Conservation (phyloP, 208 protist species). For the Trypanosoma brucei region DNA sequence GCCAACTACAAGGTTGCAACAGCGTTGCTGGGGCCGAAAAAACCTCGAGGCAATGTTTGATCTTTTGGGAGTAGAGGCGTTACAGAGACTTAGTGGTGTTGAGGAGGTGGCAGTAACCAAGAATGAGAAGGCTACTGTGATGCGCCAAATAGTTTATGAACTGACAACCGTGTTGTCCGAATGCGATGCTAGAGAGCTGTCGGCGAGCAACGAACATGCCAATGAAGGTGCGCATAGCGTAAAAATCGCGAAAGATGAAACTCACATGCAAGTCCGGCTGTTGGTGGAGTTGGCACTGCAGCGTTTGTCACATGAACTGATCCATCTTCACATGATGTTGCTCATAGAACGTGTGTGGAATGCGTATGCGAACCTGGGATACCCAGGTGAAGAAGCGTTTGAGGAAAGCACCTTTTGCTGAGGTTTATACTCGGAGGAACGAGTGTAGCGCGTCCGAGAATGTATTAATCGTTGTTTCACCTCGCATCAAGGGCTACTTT, state of each 20-base stretch:
- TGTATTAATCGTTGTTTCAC: neutral
- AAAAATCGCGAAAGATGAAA: neutral
- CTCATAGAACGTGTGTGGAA: conserved; percentile 26
- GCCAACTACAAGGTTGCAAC: conserved; percentile 24
- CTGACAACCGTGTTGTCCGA: conserved; percentile 18
- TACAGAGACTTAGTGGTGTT: conserved; percentile 16
- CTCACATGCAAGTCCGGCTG: conserved; percentile 3
- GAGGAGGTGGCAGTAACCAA: conserved; percentile 21
- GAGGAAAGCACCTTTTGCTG: conserved; percentile 25
- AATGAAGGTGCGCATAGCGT: neutral
- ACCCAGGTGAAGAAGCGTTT: conserved; percentile 14
- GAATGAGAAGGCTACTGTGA: conserved; percentile 24
- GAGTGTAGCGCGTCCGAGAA: neutral
- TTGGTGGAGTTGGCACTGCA: conserved; percentile 28
- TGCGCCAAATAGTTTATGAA: conserved; percentile 29
- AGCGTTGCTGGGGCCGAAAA: conserved; percentile 31
- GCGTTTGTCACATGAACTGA: conserved; percentile 28
- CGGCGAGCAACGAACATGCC: neutral
- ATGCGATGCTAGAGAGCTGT: neutral
- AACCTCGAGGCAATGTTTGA: conserved; percentile 36
- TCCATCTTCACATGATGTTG: conserved; percentile 25
- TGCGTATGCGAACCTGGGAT: conserved; percentile 19
- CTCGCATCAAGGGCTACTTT: too few relatives aligned
- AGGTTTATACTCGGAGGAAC: neutral
- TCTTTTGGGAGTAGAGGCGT: conserved; percentile 13